Base-by-base conservation (phyloP, 805 yeast genomes). In the Teunomyces stri region DNA sequence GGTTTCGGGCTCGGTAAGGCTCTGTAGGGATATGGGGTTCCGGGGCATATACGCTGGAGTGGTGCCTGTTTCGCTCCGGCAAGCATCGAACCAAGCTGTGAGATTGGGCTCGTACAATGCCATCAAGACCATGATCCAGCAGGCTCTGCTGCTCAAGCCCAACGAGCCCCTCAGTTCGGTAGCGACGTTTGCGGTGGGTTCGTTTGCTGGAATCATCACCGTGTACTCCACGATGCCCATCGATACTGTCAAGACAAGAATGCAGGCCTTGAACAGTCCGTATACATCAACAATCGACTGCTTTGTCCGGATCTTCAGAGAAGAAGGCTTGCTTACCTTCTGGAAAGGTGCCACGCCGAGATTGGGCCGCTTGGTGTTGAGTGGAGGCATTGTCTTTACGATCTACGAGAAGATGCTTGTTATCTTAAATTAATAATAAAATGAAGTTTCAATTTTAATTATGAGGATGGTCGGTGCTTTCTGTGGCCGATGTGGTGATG, bases 301-400 rank as follows among this genome's bases (percentile, higher is more conserved):
- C 68, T 91, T 95, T 58, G 79, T 70, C 15, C 82, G 79, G 52
- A 84, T 94, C 44, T 85, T 87, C 66, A 84, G 73, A 60, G 85
- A 92, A 46, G 99, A 92, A 69, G 99, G 99, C 7, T 70, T 91
- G 53, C 71, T 80, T 60, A 87, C 97, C 4, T 89, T 90, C 70
- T 92, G 99, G 99, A 89, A 89, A 69, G 99, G 99, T 51, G 96
- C 98, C 30, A 94, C 98, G 2, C 98, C 99, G 40, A 79, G 99
- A 62, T 74, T 92, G 51, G 98, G 98, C 5, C 81, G 99, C 58
- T 77, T 92, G 62, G 82, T 91, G 30, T 76, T 92, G 61, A 87
- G 96, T 69, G 99, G 99, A 51, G 99, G 99, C 59, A 92, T 92
- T 55, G 97, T 94, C 25, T 92, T 92, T 70, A 94, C 98, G 16